These are phyloP conservation scores for Prunella vulgaris DNA, from an alignment of 257 asterid species.

Conservation along the genomic window DNA sequence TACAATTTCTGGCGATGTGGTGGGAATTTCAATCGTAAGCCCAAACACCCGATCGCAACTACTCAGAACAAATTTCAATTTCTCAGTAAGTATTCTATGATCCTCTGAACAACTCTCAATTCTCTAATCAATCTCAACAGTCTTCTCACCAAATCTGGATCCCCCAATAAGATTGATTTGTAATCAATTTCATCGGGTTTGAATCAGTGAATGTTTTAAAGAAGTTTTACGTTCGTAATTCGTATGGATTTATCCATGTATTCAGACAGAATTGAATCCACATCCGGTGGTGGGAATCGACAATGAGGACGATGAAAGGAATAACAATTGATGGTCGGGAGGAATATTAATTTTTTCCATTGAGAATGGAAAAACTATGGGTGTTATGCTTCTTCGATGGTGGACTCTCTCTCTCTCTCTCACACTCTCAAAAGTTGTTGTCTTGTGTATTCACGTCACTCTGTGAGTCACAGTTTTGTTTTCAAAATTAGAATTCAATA, in stretches of 20 bases:
- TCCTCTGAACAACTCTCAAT: conserved; percentile 35
- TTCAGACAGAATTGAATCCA: conserved; percentile 24
- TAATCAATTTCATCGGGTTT: conserved; percentile 34
- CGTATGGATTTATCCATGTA: conserved; percentile 24
- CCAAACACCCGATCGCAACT: conserved; percentile 42
- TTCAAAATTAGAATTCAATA: too few species aligned
- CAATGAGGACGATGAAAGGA: conserved; percentile 24
- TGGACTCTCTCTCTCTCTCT: too few species aligned
- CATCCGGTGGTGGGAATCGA: conserved; percentile 42
- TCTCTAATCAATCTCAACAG: conserved; percentile 37
- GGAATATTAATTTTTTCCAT: too few species aligned
- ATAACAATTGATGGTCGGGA: not conserved
- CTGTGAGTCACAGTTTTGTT: too few species aligned
- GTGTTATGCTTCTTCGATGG: too few species aligned
- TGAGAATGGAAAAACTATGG: too few species aligned
- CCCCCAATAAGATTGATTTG: conserved; percentile 23
- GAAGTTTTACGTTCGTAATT: conserved; percentile 47
- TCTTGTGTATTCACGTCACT: too few species aligned
- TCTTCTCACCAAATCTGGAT: conserved; percentile 18
- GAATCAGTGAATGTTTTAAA: conserved; percentile 19
- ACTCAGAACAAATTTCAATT: conserved; percentile 28
- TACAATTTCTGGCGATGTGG: too few species aligned
- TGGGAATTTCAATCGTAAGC: conserved; percentile 24
- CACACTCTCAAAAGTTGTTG: too few species aligned
- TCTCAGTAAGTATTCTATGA: conserved; percentile 48